Evolutionary conservation across 2,329 filamentous ascomycete genomes (phyloP).

Genomic region (Neofusicoccum ribis): DNA sequence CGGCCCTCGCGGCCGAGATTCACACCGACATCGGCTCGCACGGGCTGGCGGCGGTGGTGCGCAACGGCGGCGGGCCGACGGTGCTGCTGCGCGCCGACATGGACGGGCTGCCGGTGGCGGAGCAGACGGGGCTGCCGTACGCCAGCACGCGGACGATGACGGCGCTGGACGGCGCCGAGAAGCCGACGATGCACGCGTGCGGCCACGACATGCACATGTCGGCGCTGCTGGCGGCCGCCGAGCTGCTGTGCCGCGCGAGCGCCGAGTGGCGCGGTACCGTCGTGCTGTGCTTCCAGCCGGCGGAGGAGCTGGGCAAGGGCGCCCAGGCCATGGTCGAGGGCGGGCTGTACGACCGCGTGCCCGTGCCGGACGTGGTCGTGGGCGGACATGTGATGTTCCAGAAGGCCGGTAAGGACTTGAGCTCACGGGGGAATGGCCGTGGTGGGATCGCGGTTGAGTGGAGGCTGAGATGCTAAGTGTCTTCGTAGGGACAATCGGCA

Average conservation of each 20-base stretch:
- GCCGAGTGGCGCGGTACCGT: conserved; percentile 62
- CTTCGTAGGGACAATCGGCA: conserved; percentile 40
- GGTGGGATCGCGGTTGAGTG: not conserved
- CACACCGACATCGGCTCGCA: conserved; percentile 30
- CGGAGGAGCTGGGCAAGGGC: conserved; percentile 64
- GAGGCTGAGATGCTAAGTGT: not conserved
- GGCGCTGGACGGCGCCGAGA: conserved; percentile 49
- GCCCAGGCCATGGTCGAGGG: conserved; percentile 64
- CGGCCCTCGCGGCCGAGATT: not conserved
- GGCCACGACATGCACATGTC: conserved; percentile 68
- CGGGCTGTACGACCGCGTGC: conserved; percentile 56
- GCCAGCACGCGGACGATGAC: conserved; percentile 50
- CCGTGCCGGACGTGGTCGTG: conserved; percentile 57
- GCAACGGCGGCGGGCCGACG: conserved; percentile 57
- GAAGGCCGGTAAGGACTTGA: conserved; percentile 30
- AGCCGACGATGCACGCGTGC: conserved; percentile 67
- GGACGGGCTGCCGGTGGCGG: conserved; percentile 60
- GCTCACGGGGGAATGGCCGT: no score
- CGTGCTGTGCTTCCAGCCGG: conserved; percentile 66
- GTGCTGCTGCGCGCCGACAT: conserved; percentile 63
- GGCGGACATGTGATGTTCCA: conserved; percentile 59
- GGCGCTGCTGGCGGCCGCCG: conserved; percentile 56
- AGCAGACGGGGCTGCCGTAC: conserved; percentile 57
- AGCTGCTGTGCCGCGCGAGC: conserved; percentile 48
- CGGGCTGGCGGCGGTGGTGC: conserved; percentile 58